A percentile compares a stretch with the other conserved stretches of the same genome.
Conservation (phyloP, 2,329 filamentous ascomycete genomes). For the Corniculantispora saksenae region DNA sequence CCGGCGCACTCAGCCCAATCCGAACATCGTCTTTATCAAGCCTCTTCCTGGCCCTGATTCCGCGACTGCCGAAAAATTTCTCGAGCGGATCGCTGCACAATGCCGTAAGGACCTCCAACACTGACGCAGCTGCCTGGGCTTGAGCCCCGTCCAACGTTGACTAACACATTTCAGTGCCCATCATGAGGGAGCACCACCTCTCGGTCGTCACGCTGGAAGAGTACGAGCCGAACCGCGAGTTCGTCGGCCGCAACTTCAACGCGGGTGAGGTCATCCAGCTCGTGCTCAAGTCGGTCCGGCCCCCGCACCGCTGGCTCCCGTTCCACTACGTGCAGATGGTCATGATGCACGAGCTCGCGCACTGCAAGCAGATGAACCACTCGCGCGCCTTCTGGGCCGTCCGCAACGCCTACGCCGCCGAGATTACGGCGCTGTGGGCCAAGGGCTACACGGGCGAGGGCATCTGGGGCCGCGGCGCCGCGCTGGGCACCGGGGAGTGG, state of each 20-base stretch:
- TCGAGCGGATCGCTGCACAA: conserved; percentile 78
- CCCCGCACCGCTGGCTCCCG: conserved; percentile 70
- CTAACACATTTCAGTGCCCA: conserved; percentile 51
- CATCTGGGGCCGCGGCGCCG: conserved; percentile 74
- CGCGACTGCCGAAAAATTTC: conserved; percentile 65
- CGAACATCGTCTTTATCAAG: conserved; percentile 82
- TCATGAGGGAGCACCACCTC: conserved; percentile 68
- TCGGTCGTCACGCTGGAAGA: conserved; percentile 75
- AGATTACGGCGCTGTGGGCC: conserved; percentile 71
- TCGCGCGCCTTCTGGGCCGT: conserved; percentile 79
- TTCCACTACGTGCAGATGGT: conserved; percentile 89
- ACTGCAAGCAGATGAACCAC: conserved; percentile 93
- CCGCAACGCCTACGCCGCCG: conserved; percentile 68
- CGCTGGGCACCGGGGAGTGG: conserved; percentile 59
- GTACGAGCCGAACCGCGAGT: conserved; percentile 77
- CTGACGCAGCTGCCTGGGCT: too few relatives aligned
- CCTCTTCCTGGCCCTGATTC: conserved; percentile 67
- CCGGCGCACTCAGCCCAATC: conserved; percentile 72
- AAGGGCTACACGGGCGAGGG: conserved; percentile 77
- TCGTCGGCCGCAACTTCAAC: conserved; percentile 88
- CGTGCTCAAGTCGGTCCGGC: conserved; percentile 66
- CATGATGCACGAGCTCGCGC: conserved; percentile 90
- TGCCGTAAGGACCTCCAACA: conserved; percentile 53
- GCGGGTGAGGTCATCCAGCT: conserved; percentile 84
- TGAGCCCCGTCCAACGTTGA: too few relatives aligned